Conservation (phyloP, 2,329 filamentous ascomycete genomes). For the Cordyceps pruinosa region DNA sequence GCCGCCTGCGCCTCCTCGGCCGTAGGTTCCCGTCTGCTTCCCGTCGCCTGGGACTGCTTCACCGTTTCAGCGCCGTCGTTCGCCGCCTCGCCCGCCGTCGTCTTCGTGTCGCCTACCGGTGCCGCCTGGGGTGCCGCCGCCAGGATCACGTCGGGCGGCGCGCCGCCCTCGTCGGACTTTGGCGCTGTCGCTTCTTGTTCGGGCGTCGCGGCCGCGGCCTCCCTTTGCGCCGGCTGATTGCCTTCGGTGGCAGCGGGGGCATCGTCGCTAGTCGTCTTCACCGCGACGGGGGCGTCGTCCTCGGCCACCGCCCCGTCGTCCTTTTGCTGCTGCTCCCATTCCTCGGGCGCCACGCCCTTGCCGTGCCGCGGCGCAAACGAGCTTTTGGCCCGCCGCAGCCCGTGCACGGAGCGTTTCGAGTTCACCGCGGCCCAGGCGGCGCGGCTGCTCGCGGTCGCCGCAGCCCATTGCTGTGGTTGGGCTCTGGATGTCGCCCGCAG, state of each 20-base stretch:
- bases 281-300: not conserved
- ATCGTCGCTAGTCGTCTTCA: not conserved
- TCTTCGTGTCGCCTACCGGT: not conserved
- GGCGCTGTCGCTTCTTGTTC: not conserved
- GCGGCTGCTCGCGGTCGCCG: conserved; percentile 28
- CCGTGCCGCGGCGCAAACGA: conserved; percentile 51
- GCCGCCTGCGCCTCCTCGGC: conserved; percentile 22
- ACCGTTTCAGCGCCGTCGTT: not conserved
- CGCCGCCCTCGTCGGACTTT: not conserved
- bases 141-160: conserved; percentile 2
- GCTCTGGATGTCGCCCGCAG: conserved; percentile 42
- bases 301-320: conserved; percentile 6
- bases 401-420: conserved; percentile 8
- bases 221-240: conserved; percentile 12
- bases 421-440: not conserved
- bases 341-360: conserved; percentile 51
- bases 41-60: not conserved
- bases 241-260: not conserved
- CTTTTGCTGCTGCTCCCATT: conserved; percentile 22
- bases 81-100: not conserved
- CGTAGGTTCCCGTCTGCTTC: conserved; percentile 7
- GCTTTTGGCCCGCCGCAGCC: conserved; percentile 26
- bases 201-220: not conserved
- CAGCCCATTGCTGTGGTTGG: conserved; percentile 21
- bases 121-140: not conserved